A percentile compares a stretch with the other conserved stretches of the same genome.
phyloP scores from a whole-genome alignment of 164 flowering plant genomes.

The Chimonanthus praecox region DNA sequence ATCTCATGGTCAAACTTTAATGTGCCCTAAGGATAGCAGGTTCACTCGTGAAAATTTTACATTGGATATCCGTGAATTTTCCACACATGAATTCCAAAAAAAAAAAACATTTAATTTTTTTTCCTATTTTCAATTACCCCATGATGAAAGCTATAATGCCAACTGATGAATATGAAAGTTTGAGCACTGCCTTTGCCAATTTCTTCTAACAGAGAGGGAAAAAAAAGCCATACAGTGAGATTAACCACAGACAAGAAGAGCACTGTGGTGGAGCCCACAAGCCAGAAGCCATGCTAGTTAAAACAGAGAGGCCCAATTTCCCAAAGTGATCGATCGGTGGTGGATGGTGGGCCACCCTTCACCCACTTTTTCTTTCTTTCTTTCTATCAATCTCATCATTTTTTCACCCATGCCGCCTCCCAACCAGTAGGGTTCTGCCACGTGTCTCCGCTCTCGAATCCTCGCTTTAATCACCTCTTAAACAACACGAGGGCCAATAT shows the following conservation, averaged over 20 bases:
- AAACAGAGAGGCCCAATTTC: neutral
- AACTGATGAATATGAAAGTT: neutral
- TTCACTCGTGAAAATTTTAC: too few relatives aligned
- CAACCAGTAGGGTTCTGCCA: neutral
- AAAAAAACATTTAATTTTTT: neutral
- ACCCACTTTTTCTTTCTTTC: neutral
- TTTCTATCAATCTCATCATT: too few relatives aligned
- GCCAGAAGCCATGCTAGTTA: neutral
- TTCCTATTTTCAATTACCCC: neutral
- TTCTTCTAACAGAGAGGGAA: neutral
- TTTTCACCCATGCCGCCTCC: neutral
- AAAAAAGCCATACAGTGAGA: too few relatives aligned
- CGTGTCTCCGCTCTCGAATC: neutral
- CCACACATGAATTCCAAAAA: too few relatives aligned
- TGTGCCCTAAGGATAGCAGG: too few relatives aligned
- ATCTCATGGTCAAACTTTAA: too few relatives aligned
- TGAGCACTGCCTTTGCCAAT: neutral
- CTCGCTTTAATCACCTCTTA: neutral
- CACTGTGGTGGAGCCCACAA: neutral
- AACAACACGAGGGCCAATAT: neutral
- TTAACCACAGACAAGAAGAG: neutral
- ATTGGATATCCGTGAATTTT: fast-evolving
- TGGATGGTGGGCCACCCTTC: neutral
- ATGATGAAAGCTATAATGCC: neutral
- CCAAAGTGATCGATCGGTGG: conserved; percentile 3